phyloP scores from a whole-genome alignment of 352 stramenopile species.

The Phytopythium delawarense region DNA sequence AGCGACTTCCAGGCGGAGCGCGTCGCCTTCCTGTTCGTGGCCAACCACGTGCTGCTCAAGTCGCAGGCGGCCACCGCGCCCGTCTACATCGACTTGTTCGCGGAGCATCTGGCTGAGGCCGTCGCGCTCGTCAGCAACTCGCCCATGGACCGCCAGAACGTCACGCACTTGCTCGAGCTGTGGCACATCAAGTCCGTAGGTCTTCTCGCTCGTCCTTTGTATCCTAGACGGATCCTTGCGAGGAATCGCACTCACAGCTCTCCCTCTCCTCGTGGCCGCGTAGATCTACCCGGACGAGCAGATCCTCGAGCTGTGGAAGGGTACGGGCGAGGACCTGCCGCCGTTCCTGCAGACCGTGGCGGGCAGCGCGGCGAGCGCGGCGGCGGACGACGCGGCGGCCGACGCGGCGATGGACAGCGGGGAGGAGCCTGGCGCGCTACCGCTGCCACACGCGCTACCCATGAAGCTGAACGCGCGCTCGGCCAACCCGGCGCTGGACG shows the following conservation, averaged over 20 bases:
- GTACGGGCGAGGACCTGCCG: constrained; percentile 70
- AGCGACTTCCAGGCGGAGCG: constrained; percentile 80
- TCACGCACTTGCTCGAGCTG: constrained; percentile 64
- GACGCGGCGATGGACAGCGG: constrained; percentile 4
- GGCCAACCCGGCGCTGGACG: constrained; percentile 66
- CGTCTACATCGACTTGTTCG: constrained; percentile 31
- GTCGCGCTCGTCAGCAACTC: constrained; percentile 83
- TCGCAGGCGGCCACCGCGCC: constrained; percentile 18
- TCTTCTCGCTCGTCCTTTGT: neutral
- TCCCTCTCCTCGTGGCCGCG: neutral
- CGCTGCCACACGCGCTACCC: constrained; percentile 44
- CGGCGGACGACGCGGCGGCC: neutral
- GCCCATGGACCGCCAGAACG: constrained; percentile 74
- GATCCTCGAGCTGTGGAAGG: constrained; percentile 74
- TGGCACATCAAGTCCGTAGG: constrained; percentile 72
- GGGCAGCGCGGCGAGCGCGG: neutral
- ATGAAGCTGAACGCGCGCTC: constrained; percentile 79
- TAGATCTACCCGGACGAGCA: constrained; percentile 43
- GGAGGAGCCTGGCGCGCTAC: constrained; percentile 25
- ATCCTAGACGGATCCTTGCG: neutral
- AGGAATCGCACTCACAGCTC: neutral
- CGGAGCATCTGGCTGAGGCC: constrained; percentile 54
- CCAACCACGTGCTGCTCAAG: constrained; percentile 84
- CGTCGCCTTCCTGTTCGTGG: constrained; percentile 79
- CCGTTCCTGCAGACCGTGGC: constrained; percentile 33